phyloP scores from a whole-genome alignment of 495 filamentous ascomycete species.

The Letharia lupina region DNA sequence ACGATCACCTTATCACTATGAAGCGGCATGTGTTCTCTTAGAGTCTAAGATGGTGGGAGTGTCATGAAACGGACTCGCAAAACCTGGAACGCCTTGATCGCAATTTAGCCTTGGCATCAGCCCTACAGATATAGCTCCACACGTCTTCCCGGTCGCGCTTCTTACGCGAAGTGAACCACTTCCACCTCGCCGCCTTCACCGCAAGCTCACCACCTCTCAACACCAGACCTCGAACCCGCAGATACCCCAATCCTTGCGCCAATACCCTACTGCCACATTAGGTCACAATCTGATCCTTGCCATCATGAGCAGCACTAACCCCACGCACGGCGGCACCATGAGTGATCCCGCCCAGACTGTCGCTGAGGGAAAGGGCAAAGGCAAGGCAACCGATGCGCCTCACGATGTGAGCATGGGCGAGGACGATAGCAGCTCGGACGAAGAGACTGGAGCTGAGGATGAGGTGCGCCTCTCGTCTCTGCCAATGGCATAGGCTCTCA shows the following conservation, averaged over 20 bases:
- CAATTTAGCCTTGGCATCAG: not conserved
- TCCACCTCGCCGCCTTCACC: not conserved
- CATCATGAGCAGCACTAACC: slow-evolving; percentile 3
- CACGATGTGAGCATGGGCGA: slow-evolving; percentile 61
- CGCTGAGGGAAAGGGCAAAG: slow-evolving; percentile 49
- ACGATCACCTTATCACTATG: no score
- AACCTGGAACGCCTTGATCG: no score
- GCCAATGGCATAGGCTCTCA: not conserved
- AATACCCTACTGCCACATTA: not conserved
- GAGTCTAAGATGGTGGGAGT: not conserved
- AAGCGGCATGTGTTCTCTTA: no score
- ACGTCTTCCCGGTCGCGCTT: slow-evolving; percentile 2
- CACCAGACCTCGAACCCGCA: not conserved
- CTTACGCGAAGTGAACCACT: not conserved
- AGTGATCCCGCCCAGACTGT: slow-evolving; percentile 31
- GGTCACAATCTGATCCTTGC: not conserved
- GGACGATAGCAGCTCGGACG: slow-evolving; percentile 59
- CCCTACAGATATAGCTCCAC: not conserved
- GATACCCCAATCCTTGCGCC: not conserved
- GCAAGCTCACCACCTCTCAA: not conserved
- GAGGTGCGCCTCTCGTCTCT: slow-evolving; percentile 40
- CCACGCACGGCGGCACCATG: slow-evolving; percentile 1
- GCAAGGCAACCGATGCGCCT: slow-evolving; percentile 40
- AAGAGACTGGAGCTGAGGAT: slow-evolving; percentile 50
- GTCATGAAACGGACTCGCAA: not conserved